Evolutionary conservation across 169 alveolate species (phyloP), one percentile per base, ranked within the genome.

Genomic region (Cystoisospora suis): DNA sequence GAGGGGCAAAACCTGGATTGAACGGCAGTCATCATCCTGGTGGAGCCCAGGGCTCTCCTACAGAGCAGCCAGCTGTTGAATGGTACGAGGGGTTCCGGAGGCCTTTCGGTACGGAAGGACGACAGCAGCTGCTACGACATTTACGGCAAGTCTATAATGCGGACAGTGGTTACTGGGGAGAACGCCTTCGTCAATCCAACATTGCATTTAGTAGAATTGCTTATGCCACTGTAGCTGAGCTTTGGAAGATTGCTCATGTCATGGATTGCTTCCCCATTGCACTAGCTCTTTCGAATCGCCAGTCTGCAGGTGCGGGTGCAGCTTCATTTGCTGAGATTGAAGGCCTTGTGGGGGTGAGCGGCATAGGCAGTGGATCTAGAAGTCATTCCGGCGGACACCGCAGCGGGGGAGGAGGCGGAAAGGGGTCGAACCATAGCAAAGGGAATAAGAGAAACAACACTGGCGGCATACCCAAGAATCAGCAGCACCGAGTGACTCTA

Each of bases 31-130:
- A n/a, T n/a, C n/a, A n/a, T n/a, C n/a, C n/a, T n/a, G n/a, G n/a
- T n/a, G n/a, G n/a, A n/a, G n/a, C n/a, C n/a, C n/a, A n/a, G n/a
- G n/a, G n/a, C n/a, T n/a, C n/a, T n/a, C n/a, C n/a, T n/a, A n/a
- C n/a, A n/a, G n/a, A n/a, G n/a, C n/a, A n/a, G n/a, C 44, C 77
- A 44, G 6, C 77, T 3, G 79, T 56, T 38, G 89, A 27, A 27
- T 89, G 93, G 93, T 56, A 47, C 42, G 93, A 89, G 29, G 93
- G 93, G 23, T 89, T 89, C 81, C 49, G 93, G 0, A 88, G 59
- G 45, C 93, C 93, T 17, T 75, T 89, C 17, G 93, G 93, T 15
- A 75, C 93, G n/a, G 93, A 89, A n/a, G 93, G 93, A n/a, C 40
- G 93, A 42, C 88, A 89, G 38, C 85, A 70, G 72, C 56, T 89